Evolutionary conservation across 106 monocot genomes (phyloP).

Genomic region (Posidonia australis): DNA sequence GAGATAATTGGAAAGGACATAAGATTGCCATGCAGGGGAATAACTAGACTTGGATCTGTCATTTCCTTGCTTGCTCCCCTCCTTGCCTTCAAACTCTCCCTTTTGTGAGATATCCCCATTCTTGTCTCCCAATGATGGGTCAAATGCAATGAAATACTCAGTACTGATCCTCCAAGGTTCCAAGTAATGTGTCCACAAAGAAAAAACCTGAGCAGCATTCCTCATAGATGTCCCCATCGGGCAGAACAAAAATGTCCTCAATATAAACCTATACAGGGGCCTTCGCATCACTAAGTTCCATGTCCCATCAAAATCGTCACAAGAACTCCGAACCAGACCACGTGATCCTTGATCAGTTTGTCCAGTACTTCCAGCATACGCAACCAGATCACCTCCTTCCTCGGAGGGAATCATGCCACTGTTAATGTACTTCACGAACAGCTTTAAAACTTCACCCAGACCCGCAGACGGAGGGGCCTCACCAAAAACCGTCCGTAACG

Average conservation of each 20-base stretch:
- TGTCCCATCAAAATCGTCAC: slow-evolving; percentile 16
- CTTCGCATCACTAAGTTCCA: slow-evolving; percentile 69
- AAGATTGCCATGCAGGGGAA: slow-evolving; percentile 42
- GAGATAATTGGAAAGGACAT: slow-evolving; percentile 68
- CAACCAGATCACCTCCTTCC: slow-evolving; percentile 5
- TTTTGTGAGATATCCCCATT: not conserved
- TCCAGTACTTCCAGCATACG: slow-evolving; percentile 8
- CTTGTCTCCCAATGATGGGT: slow-evolving; percentile 7
- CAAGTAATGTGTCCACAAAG: slow-evolving; percentile 55
- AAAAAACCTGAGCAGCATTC: slow-evolving; percentile 65
- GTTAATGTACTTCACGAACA: slow-evolving; percentile 67
- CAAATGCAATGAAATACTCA: slow-evolving; percentile 51
- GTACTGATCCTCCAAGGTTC: slow-evolving; percentile 57
- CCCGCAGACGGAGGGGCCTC: slow-evolving; percentile 59
- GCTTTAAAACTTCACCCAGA: slow-evolving; percentile 48
- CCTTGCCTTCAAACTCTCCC: not conserved
- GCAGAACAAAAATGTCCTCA: slow-evolving; percentile 73
- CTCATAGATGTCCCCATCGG: slow-evolving; percentile 63
- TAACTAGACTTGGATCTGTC: slow-evolving; percentile 16
- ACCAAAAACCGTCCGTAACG: slow-evolving; percentile 19
- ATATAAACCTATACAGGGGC: slow-evolving; percentile 81
- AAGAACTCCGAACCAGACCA: no score
- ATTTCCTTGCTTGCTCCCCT: slow-evolving; percentile 14
- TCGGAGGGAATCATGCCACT: slow-evolving; percentile 9
- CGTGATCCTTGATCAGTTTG: slow-evolving; percentile 12